Percentiles rank a stretch among this genome's conserved stretches.
Evolutionary conservation across 2,329 filamentous ascomycete species (phyloP).

Genomic region (Diplodia scrobiculata): DNA sequence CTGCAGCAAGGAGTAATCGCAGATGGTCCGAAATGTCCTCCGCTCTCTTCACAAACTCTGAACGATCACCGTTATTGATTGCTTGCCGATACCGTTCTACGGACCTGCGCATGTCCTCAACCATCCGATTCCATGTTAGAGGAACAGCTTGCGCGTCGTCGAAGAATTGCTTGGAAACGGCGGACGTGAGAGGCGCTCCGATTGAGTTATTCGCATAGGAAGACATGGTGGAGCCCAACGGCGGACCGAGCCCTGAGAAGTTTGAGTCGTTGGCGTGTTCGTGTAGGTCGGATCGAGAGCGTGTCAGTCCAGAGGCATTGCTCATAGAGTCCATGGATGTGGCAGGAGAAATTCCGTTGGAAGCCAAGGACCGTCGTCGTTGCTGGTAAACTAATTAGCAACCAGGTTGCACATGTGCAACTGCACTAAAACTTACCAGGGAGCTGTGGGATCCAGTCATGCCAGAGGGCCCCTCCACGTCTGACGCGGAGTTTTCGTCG

Average conservation of each 20-base stretch:
- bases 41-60: slow-evolving; percentile 90
- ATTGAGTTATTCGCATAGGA: slow-evolving; percentile 58
- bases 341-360: slow-evolving; percentile 76
- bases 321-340: slow-evolving; percentile 91
- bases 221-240: slow-evolving; percentile 56
- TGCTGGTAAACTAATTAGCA: slow-evolving; percentile 36
- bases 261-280: slow-evolving; percentile 38
- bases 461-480: slow-evolving; percentile 75
- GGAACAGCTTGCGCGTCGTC: slow-evolving; percentile 81
- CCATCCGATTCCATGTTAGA: slow-evolving; percentile 84
- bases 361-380: slow-evolving; percentile 66
- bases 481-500: slow-evolving; percentile 79
- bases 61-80: slow-evolving; percentile 78
- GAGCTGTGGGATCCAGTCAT: slow-evolving; percentile 70
- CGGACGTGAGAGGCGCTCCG: slow-evolving; percentile 49
- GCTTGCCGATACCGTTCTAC: slow-evolving; percentile 88
- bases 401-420: slow-evolving; percentile 35
- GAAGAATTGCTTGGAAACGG: slow-evolving; percentile 80
- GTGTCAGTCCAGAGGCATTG: slow-evolving; percentile 56
- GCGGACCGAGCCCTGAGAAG: slow-evolving; percentile 51
- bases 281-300: slow-evolving; percentile 58
- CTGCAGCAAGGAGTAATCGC: slow-evolving; percentile 87
- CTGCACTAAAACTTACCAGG: slow-evolving; percentile 57
- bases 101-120: slow-evolving; percentile 89
- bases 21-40: slow-evolving; percentile 98